Base-by-base conservation (phyloP, 2,329 filamentous ascomycete species). In the Exophiala oligosperma region DNA sequence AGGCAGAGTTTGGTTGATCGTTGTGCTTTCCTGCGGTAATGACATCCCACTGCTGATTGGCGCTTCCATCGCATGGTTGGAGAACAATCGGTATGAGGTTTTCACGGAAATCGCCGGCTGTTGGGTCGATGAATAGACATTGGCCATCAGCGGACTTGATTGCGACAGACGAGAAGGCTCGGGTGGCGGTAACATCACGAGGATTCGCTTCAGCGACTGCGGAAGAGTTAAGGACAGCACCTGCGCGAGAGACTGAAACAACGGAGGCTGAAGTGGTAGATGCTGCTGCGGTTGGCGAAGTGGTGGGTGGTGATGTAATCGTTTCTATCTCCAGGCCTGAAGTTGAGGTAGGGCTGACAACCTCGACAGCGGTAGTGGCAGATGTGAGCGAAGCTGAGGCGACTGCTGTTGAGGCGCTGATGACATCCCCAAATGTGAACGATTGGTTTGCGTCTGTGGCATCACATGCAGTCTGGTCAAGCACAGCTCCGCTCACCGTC, bases 381-480 rank as follows among this genome's bases (percentile, higher is more conserved):
- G 35, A 24, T 9, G 49, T 43, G 26, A 5, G 4, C 12, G 40
- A 43, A 3, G 12, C 40, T 3, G 49, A 26, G 35, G 21, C 37
- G 4, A 12, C 23, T 9, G 49, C 21, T 17, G 43, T 21, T 14
- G 24, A 6, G n/a, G 38, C 40, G 26, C 47, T 41, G 11, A 9
- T 7, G 14, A 12, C 40, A 38, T 57, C 52, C 2, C 57, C 57
- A 29, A 62, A 60, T 21, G 48, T 60, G 43, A 62, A 62, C 1
- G 52, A 57, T 28, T 62, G 60, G 14, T 43, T 49, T 14, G 49
- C 11, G 28, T 62, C 60, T 37, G 47, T 53, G 8, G 52, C 8
- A 21, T 53, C 48, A 48, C 60, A 62, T 23, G 53, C 43, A 7
- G 57, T 57, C 9, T 60, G 55, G 51, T 62, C 60, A 52, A 62